Base-by-base conservation (phyloP, 805 yeast species). In the Teunomyces funiuensis region DNA sequence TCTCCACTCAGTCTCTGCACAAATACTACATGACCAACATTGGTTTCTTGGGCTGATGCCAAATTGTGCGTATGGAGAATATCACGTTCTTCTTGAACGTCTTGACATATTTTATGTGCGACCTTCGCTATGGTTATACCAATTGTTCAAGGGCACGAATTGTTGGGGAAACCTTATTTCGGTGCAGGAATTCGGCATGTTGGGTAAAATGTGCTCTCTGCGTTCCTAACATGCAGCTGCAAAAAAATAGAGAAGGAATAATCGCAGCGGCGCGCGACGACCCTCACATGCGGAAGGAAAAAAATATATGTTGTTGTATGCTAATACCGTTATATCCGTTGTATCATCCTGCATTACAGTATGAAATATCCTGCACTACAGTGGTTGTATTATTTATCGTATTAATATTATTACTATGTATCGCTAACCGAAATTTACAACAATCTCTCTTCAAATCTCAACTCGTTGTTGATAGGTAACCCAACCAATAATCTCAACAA, bases 371-470 rank as follows among this genome's bases (percentile, higher is more conserved):
- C n/a, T n/a, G n/a, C n/a, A n/a, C n/a, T n/a, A n/a, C n/a, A n/a
- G n/a, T n/a, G n/a, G n/a, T n/a, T n/a, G n/a, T n/a, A n/a, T n/a
- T n/a, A n/a, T n/a, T n/a, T n/a, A n/a, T n/a, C n/a, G n/a, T n/a
- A n/a, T n/a, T n/a, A n/a, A n/a, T n/a, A n/a, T n/a, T 8, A 13
- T n/a, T 9, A 15, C 7, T 28, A n/a, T 15, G 6, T 16, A 15
- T 13, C 19, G n/a, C n/a, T n/a, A n/a, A n/a, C n/a, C n/a, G n/a
- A n/a, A n/a, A n/a, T 17, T 20, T 31, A 69, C 25, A 61, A 53
- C 49, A 86, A 73, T 72, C 97, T 86, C 71, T 91, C 97, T 70
- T 90, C 97, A 53, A 90, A 86, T 74, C 96, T 83, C 69, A 90
- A 79, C 65, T 91, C 98, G 68, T 88, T 89, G 58, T 83, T 77